Percentiles rank a stretch among this genome's conserved stretches.
Evolutionary conservation across 176 grass and related monocot species (phyloP).

Genomic region (Echinochloa phyllopogon): DNA sequence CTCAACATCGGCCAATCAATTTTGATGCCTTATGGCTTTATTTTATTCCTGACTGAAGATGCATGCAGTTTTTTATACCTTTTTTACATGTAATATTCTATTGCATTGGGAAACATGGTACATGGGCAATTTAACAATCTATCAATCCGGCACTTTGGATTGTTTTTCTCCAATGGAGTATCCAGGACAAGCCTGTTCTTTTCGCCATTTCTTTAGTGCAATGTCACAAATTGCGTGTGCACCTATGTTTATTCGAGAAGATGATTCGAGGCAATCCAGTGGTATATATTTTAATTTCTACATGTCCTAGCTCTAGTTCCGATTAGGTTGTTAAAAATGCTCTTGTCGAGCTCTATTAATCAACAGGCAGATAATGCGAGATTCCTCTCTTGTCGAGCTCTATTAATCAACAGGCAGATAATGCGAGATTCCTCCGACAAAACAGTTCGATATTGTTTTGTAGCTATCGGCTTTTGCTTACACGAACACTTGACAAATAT

Average conservation of each 20-base stretch:
- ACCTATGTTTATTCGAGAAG: neutral
- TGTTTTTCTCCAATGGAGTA: slow-evolving; percentile 14
- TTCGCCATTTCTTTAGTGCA: slow-evolving; percentile 41
- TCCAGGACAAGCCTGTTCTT: slow-evolving; percentile 22
- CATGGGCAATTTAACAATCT: neutral
- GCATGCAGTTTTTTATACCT: neutral
- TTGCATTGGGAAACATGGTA: neutral
- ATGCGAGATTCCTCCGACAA: slow-evolving; percentile 33
- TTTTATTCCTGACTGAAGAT: neutral
- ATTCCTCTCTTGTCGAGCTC: slow-evolving; percentile 15
- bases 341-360: slow-evolving; percentile 7
- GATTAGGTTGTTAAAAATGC: neutral
- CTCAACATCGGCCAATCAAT: neutral
- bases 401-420: neutral
- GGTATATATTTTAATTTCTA: neutral
- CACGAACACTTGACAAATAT: neutral
- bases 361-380: neutral
- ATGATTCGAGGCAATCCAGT: slow-evolving; percentile 15
- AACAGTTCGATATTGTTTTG: slow-evolving; percentile 4
- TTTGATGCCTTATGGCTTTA: neutral
- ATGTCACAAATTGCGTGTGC: neutral
- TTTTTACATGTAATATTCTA: neutral
- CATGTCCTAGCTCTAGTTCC: neutral
- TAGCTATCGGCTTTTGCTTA: neutral
- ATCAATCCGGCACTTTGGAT: neutral